Evolutionary conservation across 352 stramenopile species (phyloP).

Genomic region (Phytophthora europaea): DNA sequence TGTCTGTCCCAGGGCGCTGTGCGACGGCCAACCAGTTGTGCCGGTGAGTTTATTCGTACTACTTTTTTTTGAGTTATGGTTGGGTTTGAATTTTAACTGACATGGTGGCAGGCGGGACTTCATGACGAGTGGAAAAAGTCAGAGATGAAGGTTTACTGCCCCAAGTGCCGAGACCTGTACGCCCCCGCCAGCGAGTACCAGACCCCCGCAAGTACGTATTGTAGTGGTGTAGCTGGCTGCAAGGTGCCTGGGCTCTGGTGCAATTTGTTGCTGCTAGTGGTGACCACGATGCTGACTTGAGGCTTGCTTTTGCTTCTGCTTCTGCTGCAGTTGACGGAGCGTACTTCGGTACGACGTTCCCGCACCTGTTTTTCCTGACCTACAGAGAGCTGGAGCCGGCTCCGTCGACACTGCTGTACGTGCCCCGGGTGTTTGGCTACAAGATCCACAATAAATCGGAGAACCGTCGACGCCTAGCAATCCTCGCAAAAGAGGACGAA

Average conservation of each 20-base stretch:
- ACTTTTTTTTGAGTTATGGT: neutral
- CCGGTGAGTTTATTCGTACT: constrained; percentile 53
- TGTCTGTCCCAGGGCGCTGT: constrained; percentile 86
- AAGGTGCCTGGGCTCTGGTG: neutral
- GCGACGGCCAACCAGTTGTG: constrained; percentile 85
- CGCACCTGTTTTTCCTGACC: constrained; percentile 99
- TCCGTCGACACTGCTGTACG: constrained; percentile 87
- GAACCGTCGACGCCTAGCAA: constrained; percentile 84
- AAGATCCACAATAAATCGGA: constrained; percentile 92
- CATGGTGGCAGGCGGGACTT: constrained; percentile 65
- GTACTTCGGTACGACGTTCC: constrained; percentile 99
- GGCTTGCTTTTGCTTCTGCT: constrained; percentile 5
- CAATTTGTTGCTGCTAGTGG: neutral
- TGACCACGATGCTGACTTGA: constrained; percentile 9
- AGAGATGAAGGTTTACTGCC: constrained; percentile 93
- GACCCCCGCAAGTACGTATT: constrained; percentile 79
- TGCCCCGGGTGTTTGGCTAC: constrained; percentile 94
- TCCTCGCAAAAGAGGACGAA: constrained; percentile 85
- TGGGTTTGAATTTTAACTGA: neutral
- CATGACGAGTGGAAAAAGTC: constrained; percentile 92
- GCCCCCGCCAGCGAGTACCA: constrained; percentile 88
- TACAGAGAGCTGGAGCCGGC: constrained; percentile 94
- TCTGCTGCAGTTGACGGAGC: constrained; percentile 91
- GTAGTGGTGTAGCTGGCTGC: neutral
- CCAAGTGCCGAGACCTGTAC: constrained; percentile 91